These are phyloP conservation scores for Peronospora destructor DNA, from an alignment of 352 stramenopile genomes.

Conservation along the genomic window DNA sequence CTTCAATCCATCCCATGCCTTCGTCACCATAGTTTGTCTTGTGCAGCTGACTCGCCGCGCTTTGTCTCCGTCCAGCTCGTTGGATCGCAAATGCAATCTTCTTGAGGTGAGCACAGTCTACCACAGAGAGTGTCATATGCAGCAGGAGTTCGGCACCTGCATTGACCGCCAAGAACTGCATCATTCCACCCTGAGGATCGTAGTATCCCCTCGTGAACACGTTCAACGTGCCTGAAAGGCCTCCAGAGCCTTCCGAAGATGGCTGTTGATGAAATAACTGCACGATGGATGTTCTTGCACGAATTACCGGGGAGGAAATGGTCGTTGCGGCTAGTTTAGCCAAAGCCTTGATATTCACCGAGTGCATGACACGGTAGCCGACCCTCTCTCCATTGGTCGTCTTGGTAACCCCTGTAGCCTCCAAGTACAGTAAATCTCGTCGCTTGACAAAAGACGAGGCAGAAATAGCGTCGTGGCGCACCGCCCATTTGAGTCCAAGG, in stretches of 20 bases:
- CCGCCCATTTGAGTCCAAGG: conserved; percentile 50
- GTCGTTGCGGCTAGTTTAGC: conserved; percentile 27
- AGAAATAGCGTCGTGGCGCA: conserved; percentile 28
- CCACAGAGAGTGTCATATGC: conserved; percentile 27
- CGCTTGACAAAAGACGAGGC: conserved; percentile 33
- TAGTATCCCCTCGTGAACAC: conserved; percentile 53
- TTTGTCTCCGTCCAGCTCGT: conserved; percentile 29
- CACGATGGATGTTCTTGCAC: conserved; percentile 37
- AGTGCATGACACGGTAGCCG: conserved; percentile 60
- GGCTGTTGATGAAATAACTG: conserved; percentile 42
- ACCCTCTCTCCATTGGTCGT: conserved; percentile 34
- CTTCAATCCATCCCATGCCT: conserved; percentile 33
- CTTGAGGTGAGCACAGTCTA: conserved; percentile 53
- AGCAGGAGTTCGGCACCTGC: conserved; percentile 39
- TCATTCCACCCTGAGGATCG: conserved; percentile 46
- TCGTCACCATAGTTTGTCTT: conserved; percentile 16
- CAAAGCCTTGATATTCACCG: conserved; percentile 50
- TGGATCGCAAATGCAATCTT: conserved; percentile 50
- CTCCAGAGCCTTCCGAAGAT: conserved; percentile 7
- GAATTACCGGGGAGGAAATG: conserved; percentile 33
- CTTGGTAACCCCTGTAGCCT: conserved; percentile 36
- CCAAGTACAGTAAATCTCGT: conserved; percentile 51
- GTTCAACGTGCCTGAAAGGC: conserved; percentile 27
- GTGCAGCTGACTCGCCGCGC: conserved; percentile 13
- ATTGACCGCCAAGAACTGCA: conserved; percentile 39